Base-by-base conservation (phyloP, 2,329 filamentous ascomycete species). In the Fusarium redolens region DNA sequence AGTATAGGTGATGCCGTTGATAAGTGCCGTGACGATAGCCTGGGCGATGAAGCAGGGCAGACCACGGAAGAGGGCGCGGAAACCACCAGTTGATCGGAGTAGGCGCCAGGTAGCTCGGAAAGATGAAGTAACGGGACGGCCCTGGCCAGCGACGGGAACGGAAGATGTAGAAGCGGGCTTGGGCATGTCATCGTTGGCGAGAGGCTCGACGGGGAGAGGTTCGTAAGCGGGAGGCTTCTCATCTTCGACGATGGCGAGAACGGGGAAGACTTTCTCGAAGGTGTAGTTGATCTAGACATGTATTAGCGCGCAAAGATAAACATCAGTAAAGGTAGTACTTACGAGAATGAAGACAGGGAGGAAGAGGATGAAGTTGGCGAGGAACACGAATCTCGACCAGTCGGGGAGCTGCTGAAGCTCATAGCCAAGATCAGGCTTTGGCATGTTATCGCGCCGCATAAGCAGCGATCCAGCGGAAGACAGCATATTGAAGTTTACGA, bases 11-110 rank as follows among this genome's bases (percentile, higher is more conserved):
- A 92, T 78, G 71, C 89, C 77, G 61, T 80, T 81, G 59, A 84
- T 78, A 41, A 90, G 68, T 47, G 84, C 61, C 14, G 78, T 81
- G 40, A 81, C 66, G 43, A 85, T 1, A 56, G 37, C 61, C 58
- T 87, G 79, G 61, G 84, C 81, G 9, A 89, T 14, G 58, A 80
- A 81, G 78, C 86, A 88, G 64, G 83, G 79, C 41, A 94, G 79
- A 62, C 94, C 94, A 69, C 93, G 92, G 87, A 94, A 92, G 77
- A 89, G 86, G 65, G 92, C 88, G 66, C 84, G 84, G 82, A 87
- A 88, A 70, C 94, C 93, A 68, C 87, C 91, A 72, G 89, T 83
- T 51, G 88, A 83, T 72, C 86, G 85, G 48, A 98, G 86, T 68
- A 88, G 83, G 44, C 85, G 84, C 80, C 84, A 81, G 65, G 85